A percentile compares a stretch with the other conserved stretches of the same genome.
phyloP scores from a whole-genome alignment of 768 basidiomycete species.

The Cantharellus cinnabarinus region DNA sequence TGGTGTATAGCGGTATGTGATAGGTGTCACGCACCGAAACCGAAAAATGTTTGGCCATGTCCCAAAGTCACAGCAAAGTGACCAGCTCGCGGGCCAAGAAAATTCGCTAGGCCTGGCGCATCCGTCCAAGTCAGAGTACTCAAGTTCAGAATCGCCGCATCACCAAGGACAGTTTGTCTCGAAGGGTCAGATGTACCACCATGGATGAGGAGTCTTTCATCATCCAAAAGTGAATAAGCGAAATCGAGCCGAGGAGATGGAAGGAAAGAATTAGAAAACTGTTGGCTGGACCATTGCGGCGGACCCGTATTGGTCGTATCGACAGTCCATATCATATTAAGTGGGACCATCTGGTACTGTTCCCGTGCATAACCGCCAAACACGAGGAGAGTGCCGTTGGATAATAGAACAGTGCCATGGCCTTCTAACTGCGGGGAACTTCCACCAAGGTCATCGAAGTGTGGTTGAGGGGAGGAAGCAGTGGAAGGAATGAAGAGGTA shows the following conservation, averaged over 20 bases:
- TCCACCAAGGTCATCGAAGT: conserved; percentile 31
- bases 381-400: conserved; percentile 47
- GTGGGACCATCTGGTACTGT: conserved; percentile 26
- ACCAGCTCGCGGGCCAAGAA: conserved; percentile 45
- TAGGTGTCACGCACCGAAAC: conserved; percentile 32
- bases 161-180: conserved; percentile 29
- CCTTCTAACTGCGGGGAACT: conserved; percentile 37
- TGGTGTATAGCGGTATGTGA: neutral
- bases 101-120: conserved; percentile 26
- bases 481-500: conserved; percentile 32
- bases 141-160: conserved; percentile 55
- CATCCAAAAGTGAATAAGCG: conserved; percentile 25
- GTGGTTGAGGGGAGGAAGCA: conserved; percentile 36
- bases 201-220: conserved; percentile 45
- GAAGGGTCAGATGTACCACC: conserved; percentile 43
- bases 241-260: conserved; percentile 46
- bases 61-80: conserved; percentile 50
- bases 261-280: conserved; percentile 18
- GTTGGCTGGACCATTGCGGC: conserved; percentile 28
- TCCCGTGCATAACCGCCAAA: conserved; percentile 41
- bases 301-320: conserved; percentile 30
- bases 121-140: conserved; percentile 35
- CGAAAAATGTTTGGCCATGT: conserved; percentile 40
- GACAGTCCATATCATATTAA: conserved; percentile 41
- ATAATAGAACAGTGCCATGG: conserved; percentile 47